Base-by-base conservation (phyloP, 192 early-diverging fungal species). In the Haplosporangium gracile region DNA sequence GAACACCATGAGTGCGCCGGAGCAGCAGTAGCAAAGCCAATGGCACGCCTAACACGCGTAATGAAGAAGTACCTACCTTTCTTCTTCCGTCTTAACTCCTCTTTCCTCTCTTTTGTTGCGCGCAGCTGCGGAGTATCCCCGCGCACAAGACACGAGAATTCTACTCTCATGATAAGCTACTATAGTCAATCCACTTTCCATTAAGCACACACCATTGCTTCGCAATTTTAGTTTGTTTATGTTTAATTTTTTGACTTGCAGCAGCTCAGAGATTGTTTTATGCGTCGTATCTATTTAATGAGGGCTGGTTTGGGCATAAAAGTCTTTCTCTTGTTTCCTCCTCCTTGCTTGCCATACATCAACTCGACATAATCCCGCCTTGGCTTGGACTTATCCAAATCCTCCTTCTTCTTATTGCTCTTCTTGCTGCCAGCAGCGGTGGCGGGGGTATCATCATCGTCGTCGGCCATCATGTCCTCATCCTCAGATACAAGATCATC, bases 221-320 rank as follows among this genome's bases (percentile, higher is more conserved):
- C 60, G 60, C 60, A 65, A 65, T 65, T 51, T 22, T 65, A 2
- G 43, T 45, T 10, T 45, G 43, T 29, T n/a, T 15, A 29, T 32
- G 60, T 10, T 65, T 10, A 32, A 8, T 26, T 32, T 29, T 65
- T 32, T 32, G 2, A 53, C 51, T 20, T 53, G 18, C 18, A 53
- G 60, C n/a, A 10, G 11, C n/a, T 24, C 55, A 11, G 9, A 57
- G 43, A 5, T 10, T 29, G 32, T 8, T 13, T 29, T 20, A 53
- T 43, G 42, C 5, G 0, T 73, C 60, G 9, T 73, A n/a, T 77
- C 63, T 85, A 85, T 38, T 85, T 85, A 63, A 85, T 85, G 9
- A 85, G 68, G 0, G 83, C 83, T 43, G 83, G 83, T 39, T 85
- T 85, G 22, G 83, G 83, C 83, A 73, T 85, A 39, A 85, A 85